Evolutionary conservation across 306 rosid genomes (phyloP).

Genomic region (Hippophae gyantsensis): DNA sequence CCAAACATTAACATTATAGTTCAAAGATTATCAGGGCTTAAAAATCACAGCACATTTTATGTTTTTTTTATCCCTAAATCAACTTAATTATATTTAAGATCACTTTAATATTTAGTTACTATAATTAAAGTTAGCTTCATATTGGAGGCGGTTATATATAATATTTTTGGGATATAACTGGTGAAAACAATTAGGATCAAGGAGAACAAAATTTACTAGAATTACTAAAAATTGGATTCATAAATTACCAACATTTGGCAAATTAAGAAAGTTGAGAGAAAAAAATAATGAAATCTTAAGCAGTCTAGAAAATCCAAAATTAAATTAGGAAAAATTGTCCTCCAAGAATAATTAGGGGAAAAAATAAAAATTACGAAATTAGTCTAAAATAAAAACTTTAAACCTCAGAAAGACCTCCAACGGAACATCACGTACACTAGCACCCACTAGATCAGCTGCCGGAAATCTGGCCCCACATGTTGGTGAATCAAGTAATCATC

Average conservation of each 20-base stretch:
- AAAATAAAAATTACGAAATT: not conserved
- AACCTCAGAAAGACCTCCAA: not conserved
- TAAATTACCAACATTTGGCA: constrained; percentile 3
- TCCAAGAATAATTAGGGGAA: not conserved
- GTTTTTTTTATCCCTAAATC: no score
- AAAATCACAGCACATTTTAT: no score
- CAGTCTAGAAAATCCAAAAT: constrained; percentile 11
- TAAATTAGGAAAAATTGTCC: constrained; percentile 8
- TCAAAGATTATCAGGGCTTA: no score
- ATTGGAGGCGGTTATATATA: no score
- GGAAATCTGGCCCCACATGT: constrained; percentile 49
- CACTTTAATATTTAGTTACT: no score
- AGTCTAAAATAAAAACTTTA: not conserved
- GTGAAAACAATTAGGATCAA: not conserved
- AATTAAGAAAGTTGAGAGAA: not conserved
- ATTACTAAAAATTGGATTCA: constrained; percentile 12
- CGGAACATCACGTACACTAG: constrained; percentile 16
- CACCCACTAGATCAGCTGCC: constrained; percentile 46
- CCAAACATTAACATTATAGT: no score
- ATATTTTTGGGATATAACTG: not conserved
- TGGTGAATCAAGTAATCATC: constrained; percentile 80
- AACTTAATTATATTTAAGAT: no score
- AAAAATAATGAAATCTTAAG: not conserved
- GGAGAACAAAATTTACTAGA: not conserved
- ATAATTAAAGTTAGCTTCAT: no score